Evolutionary conservation across 2,329 filamentous ascomycete genomes (phyloP).

Genomic region (Cryphonectria parasitica): DNA sequence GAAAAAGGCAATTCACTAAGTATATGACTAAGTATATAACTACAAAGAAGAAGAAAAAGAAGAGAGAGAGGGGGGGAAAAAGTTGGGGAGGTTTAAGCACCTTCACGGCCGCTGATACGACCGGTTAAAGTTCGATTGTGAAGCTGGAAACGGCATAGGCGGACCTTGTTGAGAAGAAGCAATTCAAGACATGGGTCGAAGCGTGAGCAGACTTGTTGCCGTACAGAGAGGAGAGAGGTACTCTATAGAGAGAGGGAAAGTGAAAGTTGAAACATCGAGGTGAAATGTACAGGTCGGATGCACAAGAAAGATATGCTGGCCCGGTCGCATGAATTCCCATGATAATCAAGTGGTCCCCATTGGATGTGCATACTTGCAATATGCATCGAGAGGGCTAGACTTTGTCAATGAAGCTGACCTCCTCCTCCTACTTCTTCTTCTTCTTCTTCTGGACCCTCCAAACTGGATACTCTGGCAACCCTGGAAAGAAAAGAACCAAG

Average conservation of each 20-base stretch:
- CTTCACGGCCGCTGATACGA: not conserved
- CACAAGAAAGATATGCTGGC: not conserved
- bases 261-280: not conserved
- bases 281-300: not conserved
- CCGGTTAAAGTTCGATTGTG: not conserved
- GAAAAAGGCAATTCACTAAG: not conserved
- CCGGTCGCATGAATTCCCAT: too few relatives aligned
- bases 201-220: not conserved
- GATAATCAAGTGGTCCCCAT: too few relatives aligned
- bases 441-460: not conserved
- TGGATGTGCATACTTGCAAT: too few relatives aligned
- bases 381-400: too few relatives aligned
- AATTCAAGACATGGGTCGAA: constrained; percentile 3
- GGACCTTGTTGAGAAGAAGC: not conserved
- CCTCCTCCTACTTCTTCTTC: not conserved
- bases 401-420: not conserved
- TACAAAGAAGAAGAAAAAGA: not conserved
- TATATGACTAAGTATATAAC: not conserved
- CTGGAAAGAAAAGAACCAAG: not conserved
- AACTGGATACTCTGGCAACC: not conserved
- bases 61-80: too few relatives aligned
- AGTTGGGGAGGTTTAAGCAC: not conserved
- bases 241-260: not conserved
- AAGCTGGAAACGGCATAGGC: not conserved
- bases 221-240: not conserved